Evolutionary conservation across 208 protist genomes (phyloP).

Genomic region (Porcisia deanei): DNA sequence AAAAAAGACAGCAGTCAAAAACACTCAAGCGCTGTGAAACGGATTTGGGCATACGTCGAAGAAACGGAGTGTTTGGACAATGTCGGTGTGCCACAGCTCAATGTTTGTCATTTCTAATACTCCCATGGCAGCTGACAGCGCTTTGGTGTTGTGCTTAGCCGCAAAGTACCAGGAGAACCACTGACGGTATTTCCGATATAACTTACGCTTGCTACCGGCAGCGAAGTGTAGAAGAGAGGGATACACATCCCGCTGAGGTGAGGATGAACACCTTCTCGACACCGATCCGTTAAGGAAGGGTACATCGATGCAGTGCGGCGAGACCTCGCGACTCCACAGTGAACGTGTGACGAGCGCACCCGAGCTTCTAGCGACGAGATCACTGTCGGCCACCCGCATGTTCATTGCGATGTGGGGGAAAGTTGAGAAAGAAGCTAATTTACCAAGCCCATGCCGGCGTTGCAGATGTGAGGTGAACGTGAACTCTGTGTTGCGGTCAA

Average conservation of each 20-base stretch:
- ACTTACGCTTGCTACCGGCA: background rate
- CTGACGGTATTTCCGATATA: background rate
- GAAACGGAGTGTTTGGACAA: background rate
- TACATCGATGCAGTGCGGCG: background rate
- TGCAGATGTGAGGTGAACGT: slow-evolving; percentile 12
- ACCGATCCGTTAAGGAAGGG: background rate
- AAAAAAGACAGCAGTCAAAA: background rate
- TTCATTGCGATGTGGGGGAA: background rate
- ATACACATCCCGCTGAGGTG: background rate
- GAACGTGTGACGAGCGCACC: background rate
- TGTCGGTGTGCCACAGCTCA: background rate
- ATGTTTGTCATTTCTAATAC: background rate
- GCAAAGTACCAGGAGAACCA: slow-evolving; percentile 11
- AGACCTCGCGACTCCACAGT: background rate
- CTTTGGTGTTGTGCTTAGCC: background rate
- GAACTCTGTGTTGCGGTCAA: slow-evolving; percentile 27
- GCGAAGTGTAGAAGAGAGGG: slow-evolving; percentile 8
- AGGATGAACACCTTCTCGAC: background rate
- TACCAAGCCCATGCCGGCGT: background rate
- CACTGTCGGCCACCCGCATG: background rate
- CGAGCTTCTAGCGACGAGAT: background rate
- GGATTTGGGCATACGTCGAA: background rate
- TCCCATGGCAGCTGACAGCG: background rate
- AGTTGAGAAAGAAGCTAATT: background rate
- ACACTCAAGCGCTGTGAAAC: background rate